These are phyloP conservation scores for Lagenidium sp. DNA, from an alignment of 352 stramenopile species.

Conservation along the genomic window DNA sequence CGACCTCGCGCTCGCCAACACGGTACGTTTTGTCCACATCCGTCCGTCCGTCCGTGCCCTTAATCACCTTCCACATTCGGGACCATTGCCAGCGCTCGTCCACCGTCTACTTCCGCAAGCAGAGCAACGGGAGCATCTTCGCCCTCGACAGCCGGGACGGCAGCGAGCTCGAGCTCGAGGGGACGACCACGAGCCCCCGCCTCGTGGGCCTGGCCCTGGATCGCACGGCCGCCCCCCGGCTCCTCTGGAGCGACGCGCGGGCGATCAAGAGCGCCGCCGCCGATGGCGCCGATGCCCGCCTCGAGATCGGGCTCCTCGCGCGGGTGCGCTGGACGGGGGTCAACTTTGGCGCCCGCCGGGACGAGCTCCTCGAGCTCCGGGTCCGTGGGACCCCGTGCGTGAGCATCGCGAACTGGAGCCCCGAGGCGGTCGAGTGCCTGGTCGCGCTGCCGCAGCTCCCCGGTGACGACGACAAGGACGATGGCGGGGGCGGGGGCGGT, in stretches of 20 bases:
- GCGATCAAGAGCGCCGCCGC: constrained; percentile 19
- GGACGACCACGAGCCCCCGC: constrained; percentile 8
- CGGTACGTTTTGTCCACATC: too few species aligned
- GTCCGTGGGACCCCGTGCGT: constrained; percentile 31
- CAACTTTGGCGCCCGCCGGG: constrained; percentile 30
- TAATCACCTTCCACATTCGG: too few species aligned
- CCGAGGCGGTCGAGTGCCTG: constrained; percentile 44
- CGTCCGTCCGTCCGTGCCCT: too few species aligned
- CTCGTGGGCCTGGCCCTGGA: constrained; percentile 10
- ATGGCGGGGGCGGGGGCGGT: background rate
- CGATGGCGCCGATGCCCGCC: constrained; percentile 8
- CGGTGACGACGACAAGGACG: constrained; percentile 1
- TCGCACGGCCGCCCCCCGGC: background rate
- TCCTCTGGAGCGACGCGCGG: constrained; percentile 59
- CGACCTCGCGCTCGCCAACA: too few species aligned
- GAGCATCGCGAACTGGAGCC: constrained; percentile 30
- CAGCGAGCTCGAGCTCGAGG: constrained; percentile 8
- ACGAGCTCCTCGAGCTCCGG: constrained; percentile 24
- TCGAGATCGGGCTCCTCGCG: constrained; percentile 24
- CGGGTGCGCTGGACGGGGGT: constrained; percentile 39
- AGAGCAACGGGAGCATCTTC: constrained; percentile 42
- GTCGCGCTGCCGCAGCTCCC: constrained; percentile 28
- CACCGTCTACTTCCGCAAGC: constrained; percentile 57
- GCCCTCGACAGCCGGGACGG: constrained; percentile 27
- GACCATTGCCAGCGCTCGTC: constrained; percentile 17